phyloP scores from a whole-genome alignment of 345 rosid species.

The Salix udensis region DNA sequence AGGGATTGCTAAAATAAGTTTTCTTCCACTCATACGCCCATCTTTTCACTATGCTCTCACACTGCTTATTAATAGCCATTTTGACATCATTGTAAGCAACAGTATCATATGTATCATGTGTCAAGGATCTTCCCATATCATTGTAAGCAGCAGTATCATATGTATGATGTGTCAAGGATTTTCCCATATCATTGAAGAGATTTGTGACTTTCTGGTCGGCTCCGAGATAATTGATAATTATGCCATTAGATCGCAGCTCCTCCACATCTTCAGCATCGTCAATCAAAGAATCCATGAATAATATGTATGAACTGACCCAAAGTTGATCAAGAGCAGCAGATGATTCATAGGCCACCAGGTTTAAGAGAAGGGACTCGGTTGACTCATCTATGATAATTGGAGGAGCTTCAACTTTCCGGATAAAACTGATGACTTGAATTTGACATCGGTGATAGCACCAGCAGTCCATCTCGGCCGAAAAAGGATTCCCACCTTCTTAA shows the following conservation, averaged over 20 bases:
- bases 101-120: slow-evolving; percentile 1
- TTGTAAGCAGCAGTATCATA: too few relatives aligned
- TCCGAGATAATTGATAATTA: slow-evolving; percentile 11
- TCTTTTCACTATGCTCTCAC: background rate
- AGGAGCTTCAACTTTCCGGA: slow-evolving; percentile 1
- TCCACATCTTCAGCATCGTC: slow-evolving; percentile 19
- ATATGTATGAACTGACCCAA: slow-evolving; percentile 14
- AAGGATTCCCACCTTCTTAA: background rate
- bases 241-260: slow-evolving; percentile 1
- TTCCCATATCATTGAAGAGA: too few relatives aligned
- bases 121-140: slow-evolving; percentile 8
- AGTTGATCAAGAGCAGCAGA: slow-evolving; percentile 1
- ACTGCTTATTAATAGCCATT: background rate
- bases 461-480: background rate
- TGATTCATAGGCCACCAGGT: slow-evolving; percentile 17
- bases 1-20: slow-evolving; percentile 13
- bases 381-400: slow-evolving; percentile 15
- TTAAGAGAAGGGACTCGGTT: slow-evolving; percentile 8
- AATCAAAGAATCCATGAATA: slow-evolving; percentile 19
- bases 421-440: background rate
- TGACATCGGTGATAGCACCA: background rate
- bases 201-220: slow-evolving; percentile 15
- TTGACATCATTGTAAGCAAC: background rate
- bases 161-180: too few relatives aligned
- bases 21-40: background rate